Conservation (phyloP, 441 rosid species). For the Isatis lusitanica region DNA sequence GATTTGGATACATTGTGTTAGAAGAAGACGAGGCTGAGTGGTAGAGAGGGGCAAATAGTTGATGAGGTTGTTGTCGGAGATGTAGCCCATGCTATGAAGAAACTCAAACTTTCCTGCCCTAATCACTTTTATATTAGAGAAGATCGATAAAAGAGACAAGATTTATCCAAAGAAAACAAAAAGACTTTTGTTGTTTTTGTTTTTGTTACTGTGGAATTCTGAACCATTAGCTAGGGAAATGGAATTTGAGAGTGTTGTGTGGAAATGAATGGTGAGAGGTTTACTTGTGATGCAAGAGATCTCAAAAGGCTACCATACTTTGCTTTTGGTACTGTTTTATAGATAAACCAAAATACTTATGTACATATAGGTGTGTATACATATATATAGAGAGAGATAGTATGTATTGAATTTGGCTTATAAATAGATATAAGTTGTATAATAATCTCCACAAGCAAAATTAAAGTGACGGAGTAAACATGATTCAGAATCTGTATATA, state of each 20-base stretch:
- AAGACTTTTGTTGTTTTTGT: not conserved
- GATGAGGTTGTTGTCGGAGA: conserved; percentile 26
- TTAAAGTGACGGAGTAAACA: not conserved
- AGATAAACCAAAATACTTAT: conserved; percentile 16
- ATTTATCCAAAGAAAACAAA: not conserved
- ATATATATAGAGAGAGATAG: not conserved
- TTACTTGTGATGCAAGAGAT: conserved; percentile 32
- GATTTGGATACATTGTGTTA: conserved; percentile 6
- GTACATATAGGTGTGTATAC: not conserved
- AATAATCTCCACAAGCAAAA: not conserved
- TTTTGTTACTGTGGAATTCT: conserved; percentile 1
- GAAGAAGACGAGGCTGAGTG: conserved; percentile 25
- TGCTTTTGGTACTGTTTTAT: conserved; percentile 14
- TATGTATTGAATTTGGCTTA: not conserved
- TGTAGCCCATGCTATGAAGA: conserved; percentile 22
- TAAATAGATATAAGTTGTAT: not conserved
- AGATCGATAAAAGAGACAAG: not conserved
- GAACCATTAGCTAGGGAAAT: conserved; percentile 1
- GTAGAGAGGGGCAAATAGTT: conserved; percentile 18
- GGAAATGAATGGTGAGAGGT: conserved; percentile 22
- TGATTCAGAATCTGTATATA: not conserved
- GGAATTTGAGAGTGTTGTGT: conserved; percentile 19
- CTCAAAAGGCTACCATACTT: conserved; percentile 5
- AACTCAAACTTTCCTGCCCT: conserved; percentile 6
- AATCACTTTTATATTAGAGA: not conserved